Evolutionary conservation across 2,329 filamentous ascomycete species (phyloP), one percentile per base, ranked within the genome.

Genomic region (Curvularia hawaiiensis): DNA sequence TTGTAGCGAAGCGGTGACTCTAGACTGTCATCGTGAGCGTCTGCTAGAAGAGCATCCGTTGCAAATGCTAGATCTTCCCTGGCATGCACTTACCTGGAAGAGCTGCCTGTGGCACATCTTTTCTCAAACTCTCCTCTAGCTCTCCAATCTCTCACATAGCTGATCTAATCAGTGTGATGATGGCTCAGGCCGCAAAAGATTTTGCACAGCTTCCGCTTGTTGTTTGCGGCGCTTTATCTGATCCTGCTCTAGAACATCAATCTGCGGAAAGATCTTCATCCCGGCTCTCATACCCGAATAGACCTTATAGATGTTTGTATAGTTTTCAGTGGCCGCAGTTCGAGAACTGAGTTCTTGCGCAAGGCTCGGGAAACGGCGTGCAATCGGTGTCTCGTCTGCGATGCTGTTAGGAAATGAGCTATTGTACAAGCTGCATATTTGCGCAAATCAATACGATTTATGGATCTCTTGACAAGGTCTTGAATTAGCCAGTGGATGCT

Each of bases 221-320:
- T 43, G 11, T 48, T 48, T 35, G 50, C 43, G 48, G 12, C 33
- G 49, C 5, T 35, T 26, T n/a, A 38, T 56, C 43, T 48, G 14
- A 2, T 22, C 22, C 9, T 28, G 9, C n/a, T 38, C 49, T 12
- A 31, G 24, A 18, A 35, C 6, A 5, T 30, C 22, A n/a, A 12
- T 18, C 10, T n/a, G n/a, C 12, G 3, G 7, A 20, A 24, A 1
- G 3, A 14, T 31, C 40, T 20, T 14, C 22, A 16, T 28, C 11
- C 35, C n/a, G 24, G 16, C 22, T 20, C 20, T 20, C n/a, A n/a
- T 12, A 14, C 20, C 16, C 22, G 2, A 22, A 20, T 6, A 16
- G 22, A 3, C 11, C 22, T 28, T 30, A 9, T 9, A 39, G 22
- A 7, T 20, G 22, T n/a, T 26, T 11, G 26, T 44, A n/a, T 8